Evolutionary conservation across 2,329 filamentous ascomycete species (phyloP), one percentile per base, ranked within the genome.

Genomic region (Colletotrichum magnum): DNA sequence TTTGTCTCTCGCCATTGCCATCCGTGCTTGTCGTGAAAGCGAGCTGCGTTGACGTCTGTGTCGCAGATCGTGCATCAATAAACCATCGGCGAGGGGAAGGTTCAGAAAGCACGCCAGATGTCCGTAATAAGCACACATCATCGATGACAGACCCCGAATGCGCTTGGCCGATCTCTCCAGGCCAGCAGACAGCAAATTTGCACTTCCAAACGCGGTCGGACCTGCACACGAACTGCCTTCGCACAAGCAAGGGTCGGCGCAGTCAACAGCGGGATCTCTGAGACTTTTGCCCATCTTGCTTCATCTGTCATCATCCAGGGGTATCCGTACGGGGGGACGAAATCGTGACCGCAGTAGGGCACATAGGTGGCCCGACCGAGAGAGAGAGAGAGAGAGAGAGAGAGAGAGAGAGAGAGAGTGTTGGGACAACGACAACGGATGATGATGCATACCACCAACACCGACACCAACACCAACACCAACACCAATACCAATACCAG

Each of bases 61-160:
- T 5, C 56, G 28, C 21, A 13, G 63, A 43, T 28, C 47, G 36
- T 52, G 43, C 59, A 64, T 52, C 18, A 16, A 47, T 47, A 18
- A 45, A 52, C 51, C 58, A 60, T 51, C n/a, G 18, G 45, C 7
- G 10, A 36, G 32, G 32, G 10, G 32, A 36, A 21, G 45, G 45
- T 21, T 18, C 18, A 24, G 18, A 48, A 48, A 48, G 32, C 32
- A 48, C 9, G 45, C 9, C 45, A 48, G n/a, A 48, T 43, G 7
- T 36, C 32, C 32, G 32, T 36, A 36, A 36, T 12, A 36, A 10
- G 32, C 32, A 48, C 41, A 21, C 26, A 48, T 43, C n/a, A 59
- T 59, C 57, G 32, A 59, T 43, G 28, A 39, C 57, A 59, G 28
- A 51, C 45, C 18, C 56, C 32, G 58, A 52, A 51, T 28, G 58